Evolutionary conservation across 2,329 filamentous ascomycete genomes (phyloP).

Genomic region (Nemania bipapillata): DNA sequence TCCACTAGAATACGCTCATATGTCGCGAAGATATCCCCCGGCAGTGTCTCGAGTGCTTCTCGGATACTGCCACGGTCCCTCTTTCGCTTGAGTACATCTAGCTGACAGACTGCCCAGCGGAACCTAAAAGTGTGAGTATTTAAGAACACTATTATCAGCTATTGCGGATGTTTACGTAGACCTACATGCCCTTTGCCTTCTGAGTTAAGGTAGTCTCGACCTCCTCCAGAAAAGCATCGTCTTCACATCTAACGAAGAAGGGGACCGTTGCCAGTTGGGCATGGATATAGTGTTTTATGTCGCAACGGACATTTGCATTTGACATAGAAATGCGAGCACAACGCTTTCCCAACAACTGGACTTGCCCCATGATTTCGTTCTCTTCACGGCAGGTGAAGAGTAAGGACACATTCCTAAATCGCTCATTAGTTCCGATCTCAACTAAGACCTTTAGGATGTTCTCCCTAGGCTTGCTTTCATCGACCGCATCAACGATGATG

Average conservation of each 20-base stretch:
- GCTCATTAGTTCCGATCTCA: conserved; percentile 40
- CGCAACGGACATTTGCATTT: conserved; percentile 44
- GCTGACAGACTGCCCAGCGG: conserved; percentile 47
- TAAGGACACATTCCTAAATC: conserved; percentile 45
- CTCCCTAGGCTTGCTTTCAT: conserved; percentile 46
- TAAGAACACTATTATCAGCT: background rate
- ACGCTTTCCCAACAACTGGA: conserved; percentile 7
- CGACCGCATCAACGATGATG: conserved; percentile 49
- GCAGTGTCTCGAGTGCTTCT: conserved; percentile 37
- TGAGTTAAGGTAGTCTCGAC: conserved; percentile 38
- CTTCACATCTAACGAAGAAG: conserved; percentile 28
- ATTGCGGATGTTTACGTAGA: background rate
- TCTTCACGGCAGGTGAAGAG: conserved; percentile 50
- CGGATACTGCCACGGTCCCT: conserved; percentile 29
- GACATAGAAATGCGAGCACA: conserved; percentile 45
- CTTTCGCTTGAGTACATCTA: conserved; percentile 43
- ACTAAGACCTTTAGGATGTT: conserved; percentile 43
- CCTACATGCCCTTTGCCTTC: conserved; percentile 47
- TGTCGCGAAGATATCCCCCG: conserved; percentile 44
- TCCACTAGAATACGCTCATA: conserved; percentile 45
- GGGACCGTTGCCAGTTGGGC: conserved; percentile 30
- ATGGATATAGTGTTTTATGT: conserved; percentile 44
- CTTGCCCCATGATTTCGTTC: conserved; percentile 42
- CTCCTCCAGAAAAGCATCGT: conserved; percentile 28
- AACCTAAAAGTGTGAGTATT: conserved; percentile 41